Conservation (phyloP, 805 yeast genomes). For the Candida tallmaniae region DNA sequence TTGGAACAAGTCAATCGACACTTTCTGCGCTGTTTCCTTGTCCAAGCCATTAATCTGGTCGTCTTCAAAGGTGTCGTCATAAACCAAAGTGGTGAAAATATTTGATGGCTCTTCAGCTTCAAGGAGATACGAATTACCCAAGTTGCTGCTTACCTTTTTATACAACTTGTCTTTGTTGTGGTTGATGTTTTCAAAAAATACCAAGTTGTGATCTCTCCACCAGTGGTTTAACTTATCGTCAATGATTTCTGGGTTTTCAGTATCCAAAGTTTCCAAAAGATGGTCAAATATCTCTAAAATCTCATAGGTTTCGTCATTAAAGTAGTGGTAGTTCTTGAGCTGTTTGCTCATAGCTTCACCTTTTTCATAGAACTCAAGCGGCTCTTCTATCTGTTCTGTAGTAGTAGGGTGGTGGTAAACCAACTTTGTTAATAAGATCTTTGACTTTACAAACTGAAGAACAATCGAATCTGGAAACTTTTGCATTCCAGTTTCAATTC, state of each 20-base stretch:
- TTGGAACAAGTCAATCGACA: conserved; percentile 44
- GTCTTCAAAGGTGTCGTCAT: conserved; percentile 42
- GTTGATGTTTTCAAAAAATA: conserved; percentile 14
- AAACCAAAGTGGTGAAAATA: conserved; percentile 51
- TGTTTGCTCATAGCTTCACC: conserved; percentile 31
- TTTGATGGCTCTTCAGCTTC: conserved; percentile 61
- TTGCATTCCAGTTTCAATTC: conserved; percentile 56
- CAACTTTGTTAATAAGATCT: conserved; percentile 47
- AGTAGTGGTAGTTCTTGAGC: conserved; percentile 21
- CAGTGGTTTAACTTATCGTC: conserved; percentile 45
- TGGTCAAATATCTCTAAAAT: conserved; percentile 61
- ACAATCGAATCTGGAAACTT: conserved; percentile 43
- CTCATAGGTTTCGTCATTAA: conserved; percentile 43
- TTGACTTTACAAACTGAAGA: conserved; percentile 50
- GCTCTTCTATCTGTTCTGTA: conserved; percentile 40
- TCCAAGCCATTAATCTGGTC: conserved; percentile 33
- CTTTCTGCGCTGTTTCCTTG: conserved; percentile 41
- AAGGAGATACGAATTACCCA: conserved; percentile 62
- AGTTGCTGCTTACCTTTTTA: conserved; percentile 39
- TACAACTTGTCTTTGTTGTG: conserved; percentile 15
- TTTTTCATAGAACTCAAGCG: conserved; percentile 41
- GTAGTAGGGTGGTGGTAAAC: background rate
- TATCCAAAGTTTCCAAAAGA: conserved; percentile 50
- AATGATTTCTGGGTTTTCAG: conserved; percentile 11
- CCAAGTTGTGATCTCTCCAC: conserved; percentile 46